A percentile compares a stretch with the other conserved stretches of the same genome.
Conservation (phyloP, 306 rosid species). For the Hylodesmum podocarpum region DNA sequence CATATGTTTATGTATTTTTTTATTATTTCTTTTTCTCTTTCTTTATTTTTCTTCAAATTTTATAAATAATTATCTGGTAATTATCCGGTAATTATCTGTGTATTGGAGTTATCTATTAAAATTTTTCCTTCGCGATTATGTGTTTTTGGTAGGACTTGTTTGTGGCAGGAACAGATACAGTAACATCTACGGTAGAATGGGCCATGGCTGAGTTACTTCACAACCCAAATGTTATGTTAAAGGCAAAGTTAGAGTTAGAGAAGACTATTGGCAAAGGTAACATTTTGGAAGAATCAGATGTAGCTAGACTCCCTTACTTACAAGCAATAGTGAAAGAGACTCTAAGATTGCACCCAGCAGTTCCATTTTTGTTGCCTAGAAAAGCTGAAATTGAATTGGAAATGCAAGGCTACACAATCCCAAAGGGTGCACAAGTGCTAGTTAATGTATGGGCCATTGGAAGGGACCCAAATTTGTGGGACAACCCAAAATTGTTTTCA, state of each 20-base stretch:
- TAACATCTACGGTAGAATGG: conserved; percentile 36
- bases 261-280: conserved; percentile 23
- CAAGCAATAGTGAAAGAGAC: conserved; percentile 34
- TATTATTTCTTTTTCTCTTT: no score
- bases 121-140: no score
- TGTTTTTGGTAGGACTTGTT: conserved; percentile 24
- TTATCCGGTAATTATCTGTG: no score
- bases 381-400: conserved; percentile 13
- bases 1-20: no score
- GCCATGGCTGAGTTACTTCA: conserved; percentile 29
- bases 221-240: conserved; percentile 14
- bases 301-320: conserved; percentile 24
- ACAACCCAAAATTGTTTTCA: background rate
- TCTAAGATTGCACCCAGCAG: conserved; percentile 30
- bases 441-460: conserved; percentile 40
- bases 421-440: conserved; percentile 30
- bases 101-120: no score
- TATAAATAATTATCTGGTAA: no score
- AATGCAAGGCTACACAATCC: conserved; percentile 4
- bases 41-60: no score
- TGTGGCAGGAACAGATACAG: conserved; percentile 32
- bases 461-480: conserved; percentile 28
- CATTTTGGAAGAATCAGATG: conserved; percentile 16
- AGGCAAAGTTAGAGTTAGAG: conserved; percentile 26
- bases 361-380: conserved; percentile 28